These are phyloP conservation scores for Pleurotus platypus DNA, from an alignment of 768 basidiomycete genomes.

Conservation along the genomic window DNA sequence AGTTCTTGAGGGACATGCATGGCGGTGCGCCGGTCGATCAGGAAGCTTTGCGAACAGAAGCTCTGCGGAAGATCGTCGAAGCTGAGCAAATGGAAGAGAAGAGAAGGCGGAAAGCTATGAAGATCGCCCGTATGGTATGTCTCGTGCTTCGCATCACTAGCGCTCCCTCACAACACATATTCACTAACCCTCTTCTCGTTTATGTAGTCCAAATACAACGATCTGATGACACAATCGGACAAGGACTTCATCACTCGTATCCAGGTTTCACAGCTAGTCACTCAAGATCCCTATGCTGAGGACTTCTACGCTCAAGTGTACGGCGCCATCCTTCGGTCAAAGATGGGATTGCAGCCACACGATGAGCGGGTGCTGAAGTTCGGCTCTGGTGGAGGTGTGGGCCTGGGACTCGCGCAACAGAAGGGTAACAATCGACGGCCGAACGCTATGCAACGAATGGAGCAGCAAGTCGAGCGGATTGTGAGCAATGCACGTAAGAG, in stretches of 20 bases:
- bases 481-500: constrained; percentile 87
- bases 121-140: constrained; percentile 85
- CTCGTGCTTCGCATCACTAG: not conserved
- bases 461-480: constrained; percentile 92
- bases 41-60: constrained; percentile 71
- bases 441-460: constrained; percentile 90
- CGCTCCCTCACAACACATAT: constrained; percentile 6
- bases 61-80: constrained; percentile 87
- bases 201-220: constrained; percentile 81
- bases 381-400: constrained; percentile 78
- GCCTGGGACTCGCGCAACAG: constrained; percentile 74
- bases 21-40: constrained; percentile 58
- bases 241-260: constrained; percentile 99
- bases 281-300: constrained; percentile 94
- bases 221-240: constrained; percentile 96
- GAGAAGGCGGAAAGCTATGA: constrained; percentile 73
- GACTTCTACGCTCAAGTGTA: constrained; percentile 99
- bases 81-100: constrained; percentile 87
- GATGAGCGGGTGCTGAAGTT: constrained; percentile 86
- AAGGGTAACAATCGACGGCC: constrained; percentile 60
- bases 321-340: constrained; percentile 77
- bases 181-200: not conserved
- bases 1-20: constrained; percentile 63
- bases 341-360: constrained; percentile 65
- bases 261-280: constrained; percentile 96